These are phyloP conservation scores for Capsicum rhomboideum DNA, from an alignment of 257 asterid genomes.

Conservation along the genomic window DNA sequence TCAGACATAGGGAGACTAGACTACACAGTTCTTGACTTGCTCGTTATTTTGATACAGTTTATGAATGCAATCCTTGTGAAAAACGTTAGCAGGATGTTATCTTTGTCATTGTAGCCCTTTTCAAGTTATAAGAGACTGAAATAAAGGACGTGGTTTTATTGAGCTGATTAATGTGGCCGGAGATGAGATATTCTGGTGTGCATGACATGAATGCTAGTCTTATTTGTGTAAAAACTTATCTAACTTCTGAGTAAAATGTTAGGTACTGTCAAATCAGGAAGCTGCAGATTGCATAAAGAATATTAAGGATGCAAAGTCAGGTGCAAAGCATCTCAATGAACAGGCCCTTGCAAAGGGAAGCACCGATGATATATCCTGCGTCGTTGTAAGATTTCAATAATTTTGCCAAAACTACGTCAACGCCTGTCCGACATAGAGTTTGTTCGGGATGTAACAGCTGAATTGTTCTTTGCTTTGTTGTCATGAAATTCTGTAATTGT, in stretches of 20 bases:
- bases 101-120: not conserved
- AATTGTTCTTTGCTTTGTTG: not conserved
- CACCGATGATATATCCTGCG: slow-evolving; percentile 68
- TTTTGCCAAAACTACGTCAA: not conserved
- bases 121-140: too few relatives aligned
- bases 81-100: not conserved
- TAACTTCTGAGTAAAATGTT: not conserved
- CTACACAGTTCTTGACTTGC: not conserved
- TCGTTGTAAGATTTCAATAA: slow-evolving; percentile 66
- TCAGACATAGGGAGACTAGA: not conserved
- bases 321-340: slow-evolving; percentile 63
- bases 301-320: slow-evolving; percentile 53
- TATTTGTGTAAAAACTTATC: not conserved
- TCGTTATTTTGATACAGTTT: not conserved
- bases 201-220: not conserved
- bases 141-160: too few relatives aligned
- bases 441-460: not conserved
- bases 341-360: slow-evolving; percentile 70
- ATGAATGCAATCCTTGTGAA: not conserved
- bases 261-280: slow-evolving; percentile 92
- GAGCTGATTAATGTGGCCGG: too few relatives aligned
- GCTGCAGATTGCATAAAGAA: slow-evolving; percentile 70
- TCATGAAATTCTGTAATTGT: not conserved
- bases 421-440: not conserved
- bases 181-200: too few relatives aligned